A percentile compares a stretch with the other conserved stretches of the same genome.
Evolutionary conservation across 169 alveolate genomes (phyloP).

Genomic region (Plasmodium sp.): DNA sequence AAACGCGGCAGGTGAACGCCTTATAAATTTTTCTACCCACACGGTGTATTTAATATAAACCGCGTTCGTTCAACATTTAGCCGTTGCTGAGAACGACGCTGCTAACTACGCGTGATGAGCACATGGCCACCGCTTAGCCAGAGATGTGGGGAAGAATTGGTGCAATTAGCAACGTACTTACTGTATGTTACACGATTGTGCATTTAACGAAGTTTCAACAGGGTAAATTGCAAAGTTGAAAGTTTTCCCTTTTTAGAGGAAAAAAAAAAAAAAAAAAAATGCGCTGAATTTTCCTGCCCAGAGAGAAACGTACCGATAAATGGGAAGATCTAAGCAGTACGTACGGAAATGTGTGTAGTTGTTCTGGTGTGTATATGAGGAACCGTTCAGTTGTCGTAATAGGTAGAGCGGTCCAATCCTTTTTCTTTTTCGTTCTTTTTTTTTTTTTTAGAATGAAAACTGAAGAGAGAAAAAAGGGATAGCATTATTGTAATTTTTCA

Average conservation of each 20-base stretch:
- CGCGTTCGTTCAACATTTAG: background rate
- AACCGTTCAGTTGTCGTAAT: background rate
- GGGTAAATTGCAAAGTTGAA: background rate
- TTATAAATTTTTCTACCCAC: background rate
- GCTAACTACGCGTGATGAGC: background rate
- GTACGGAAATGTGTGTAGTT: background rate
- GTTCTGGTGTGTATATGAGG: background rate
- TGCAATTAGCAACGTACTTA: background rate
- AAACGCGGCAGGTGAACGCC: background rate
- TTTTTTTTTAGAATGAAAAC: background rate
- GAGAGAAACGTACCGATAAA: background rate
- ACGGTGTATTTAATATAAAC: background rate
- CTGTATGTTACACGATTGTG: background rate
- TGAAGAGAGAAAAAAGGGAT: background rate
- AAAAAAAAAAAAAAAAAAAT: background rate
- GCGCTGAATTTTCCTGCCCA: background rate
- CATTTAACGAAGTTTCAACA: background rate
- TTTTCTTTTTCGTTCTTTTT: background rate
- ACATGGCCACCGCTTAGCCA: background rate
- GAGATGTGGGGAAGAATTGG: background rate
- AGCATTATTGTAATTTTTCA: background rate
- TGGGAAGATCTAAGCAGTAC: background rate
- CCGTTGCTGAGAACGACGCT: background rate
- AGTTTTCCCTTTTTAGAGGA: background rate
- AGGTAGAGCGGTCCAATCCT: background rate